Conservation (phyloP, 805 yeast species). For the Yamadazyma insecticola region DNA sequence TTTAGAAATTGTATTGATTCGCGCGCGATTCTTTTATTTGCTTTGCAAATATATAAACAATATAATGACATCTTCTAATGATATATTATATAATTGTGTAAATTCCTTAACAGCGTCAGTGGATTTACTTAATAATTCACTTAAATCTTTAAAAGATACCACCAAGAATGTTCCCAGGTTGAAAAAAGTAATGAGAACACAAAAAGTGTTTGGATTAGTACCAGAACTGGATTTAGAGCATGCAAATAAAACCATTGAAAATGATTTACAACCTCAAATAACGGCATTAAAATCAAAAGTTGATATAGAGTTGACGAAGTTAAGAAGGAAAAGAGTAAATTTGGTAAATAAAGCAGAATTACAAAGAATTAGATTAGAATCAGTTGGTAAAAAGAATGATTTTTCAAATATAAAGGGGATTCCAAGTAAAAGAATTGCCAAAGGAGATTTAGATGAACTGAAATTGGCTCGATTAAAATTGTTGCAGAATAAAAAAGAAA, state of each 20-base stretch:
- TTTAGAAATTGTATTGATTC: too few relatives aligned
- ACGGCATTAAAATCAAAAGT: slow-evolving; percentile 23
- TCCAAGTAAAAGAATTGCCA: slow-evolving; percentile 6
- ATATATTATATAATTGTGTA: slow-evolving; percentile 20
- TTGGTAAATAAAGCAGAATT: slow-evolving; percentile 34
- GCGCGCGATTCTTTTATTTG: too few relatives aligned
- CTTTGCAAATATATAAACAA: slow-evolving; percentile 1
- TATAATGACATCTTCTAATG: slow-evolving; percentile 6
- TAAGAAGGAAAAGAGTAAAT: slow-evolving; percentile 28
- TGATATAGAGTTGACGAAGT: slow-evolving; percentile 25
- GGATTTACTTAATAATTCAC: slow-evolving; percentile 26
- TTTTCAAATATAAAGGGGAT: slow-evolving; percentile 11
- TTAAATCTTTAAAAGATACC: slow-evolving; percentile 27
- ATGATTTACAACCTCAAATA: slow-evolving; percentile 41
- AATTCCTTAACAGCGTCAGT: slow-evolving; percentile 30
- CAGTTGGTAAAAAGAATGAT: slow-evolving; percentile 5
- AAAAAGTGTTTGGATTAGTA: slow-evolving; percentile 45
- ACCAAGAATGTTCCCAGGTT: slow-evolving; percentile 39
- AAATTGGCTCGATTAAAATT: slow-evolving; percentile 36
- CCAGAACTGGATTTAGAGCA: slow-evolving; percentile 44
- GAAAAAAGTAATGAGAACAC: slow-evolving; percentile 37
- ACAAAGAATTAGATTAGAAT: slow-evolving; percentile 34
- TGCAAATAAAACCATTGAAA: slow-evolving; percentile 33
- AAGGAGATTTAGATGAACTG: slow-evolving; percentile 19
- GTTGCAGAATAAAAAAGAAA: slow-evolving; percentile 39